Conservation (phyloP, 768 basidiomycete species). For the Tylopilus rubrobrunneus region DNA sequence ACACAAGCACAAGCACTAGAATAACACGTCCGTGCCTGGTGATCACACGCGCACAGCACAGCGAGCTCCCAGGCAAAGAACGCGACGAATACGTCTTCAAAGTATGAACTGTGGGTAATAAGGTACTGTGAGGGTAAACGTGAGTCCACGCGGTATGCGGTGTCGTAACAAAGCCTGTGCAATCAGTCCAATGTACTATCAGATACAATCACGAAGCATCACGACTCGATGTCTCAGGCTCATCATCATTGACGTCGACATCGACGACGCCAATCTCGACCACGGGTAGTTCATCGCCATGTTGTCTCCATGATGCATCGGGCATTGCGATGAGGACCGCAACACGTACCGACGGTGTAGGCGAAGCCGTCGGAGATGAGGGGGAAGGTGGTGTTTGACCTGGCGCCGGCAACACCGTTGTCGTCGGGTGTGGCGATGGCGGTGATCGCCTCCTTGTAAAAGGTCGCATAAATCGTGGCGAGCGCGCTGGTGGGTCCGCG, state of each 20-base stretch:
- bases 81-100: background rate
- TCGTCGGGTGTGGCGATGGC: conserved; percentile 10
- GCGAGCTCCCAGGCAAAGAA: background rate
- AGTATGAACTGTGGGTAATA: background rate
- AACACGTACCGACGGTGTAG: conserved; percentile 31
- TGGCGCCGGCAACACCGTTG: conserved; percentile 1
- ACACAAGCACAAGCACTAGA: background rate
- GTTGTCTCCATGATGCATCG: background rate
- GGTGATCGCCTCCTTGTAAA: conserved; percentile 15
- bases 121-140: conserved; percentile 1
- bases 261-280: conserved; percentile 33
- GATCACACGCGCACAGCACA: background rate
- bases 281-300: conserved; percentile 28
- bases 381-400: background rate
- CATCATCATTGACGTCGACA: conserved; percentile 9
- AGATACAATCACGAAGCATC: conserved; percentile 9
- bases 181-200: conserved; percentile 2
- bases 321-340: conserved; percentile 48
- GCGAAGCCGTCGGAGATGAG: conserved; percentile 5
- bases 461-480: conserved; percentile 14
- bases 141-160: conserved; percentile 3
- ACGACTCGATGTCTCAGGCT: background rate
- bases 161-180: background rate
- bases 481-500: conserved; percentile 4
- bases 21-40: background rate